These are phyloP conservation scores for Colletotrichum phormii DNA, from an alignment of 2,329 filamentous ascomycete genomes.

Conservation along the genomic window DNA sequence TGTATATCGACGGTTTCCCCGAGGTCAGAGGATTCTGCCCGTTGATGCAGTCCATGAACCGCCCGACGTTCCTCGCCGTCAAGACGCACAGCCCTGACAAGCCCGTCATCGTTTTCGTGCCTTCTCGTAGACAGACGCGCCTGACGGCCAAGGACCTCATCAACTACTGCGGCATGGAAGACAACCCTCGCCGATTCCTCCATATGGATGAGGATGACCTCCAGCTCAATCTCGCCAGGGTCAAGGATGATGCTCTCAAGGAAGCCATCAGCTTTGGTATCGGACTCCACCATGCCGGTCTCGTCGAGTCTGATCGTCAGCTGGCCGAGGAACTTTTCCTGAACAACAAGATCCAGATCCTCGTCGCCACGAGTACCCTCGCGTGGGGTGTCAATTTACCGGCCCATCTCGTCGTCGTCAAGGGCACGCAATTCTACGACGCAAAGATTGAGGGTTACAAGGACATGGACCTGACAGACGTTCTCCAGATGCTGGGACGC, in stretches of 20 bases:
- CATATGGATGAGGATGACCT: conserved; percentile 96
- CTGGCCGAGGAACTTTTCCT: conserved; percentile 94
- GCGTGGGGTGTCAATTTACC: conserved; percentile 99
- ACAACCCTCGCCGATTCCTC: conserved; percentile 93
- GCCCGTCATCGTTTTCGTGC: conserved; percentile 98
- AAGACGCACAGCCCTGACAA: conserved; percentile 97
- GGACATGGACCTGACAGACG: conserved; percentile 98
- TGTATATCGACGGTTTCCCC: conserved; percentile 97
- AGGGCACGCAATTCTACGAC: conserved; percentile 98
- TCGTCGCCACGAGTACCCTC: conserved; percentile 94
- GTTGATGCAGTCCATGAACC: conserved; percentile 99
- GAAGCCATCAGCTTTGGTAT: conserved; percentile 98
- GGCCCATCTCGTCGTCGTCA: conserved; percentile 96
- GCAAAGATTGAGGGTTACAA: conserved; percentile 98
- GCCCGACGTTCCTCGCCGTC: conserved; percentile 94
- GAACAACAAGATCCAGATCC: conserved; percentile 97
- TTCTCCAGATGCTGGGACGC: conserved; percentile 96
- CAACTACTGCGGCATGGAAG: conserved; percentile 98
- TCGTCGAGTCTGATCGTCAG: conserved; percentile 93
- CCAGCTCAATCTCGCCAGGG: conserved; percentile 84
- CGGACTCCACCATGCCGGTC: conserved; percentile 94
- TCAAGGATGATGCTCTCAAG: conserved; percentile 92
- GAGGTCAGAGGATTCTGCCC: conserved; percentile 96
- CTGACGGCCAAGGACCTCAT: conserved; percentile 96
- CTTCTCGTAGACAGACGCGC: conserved; percentile 92